Evolutionary conservation across 371 early-diverging fungal genomes (phyloP).

Genomic region (Mortierella sp.): DNA sequence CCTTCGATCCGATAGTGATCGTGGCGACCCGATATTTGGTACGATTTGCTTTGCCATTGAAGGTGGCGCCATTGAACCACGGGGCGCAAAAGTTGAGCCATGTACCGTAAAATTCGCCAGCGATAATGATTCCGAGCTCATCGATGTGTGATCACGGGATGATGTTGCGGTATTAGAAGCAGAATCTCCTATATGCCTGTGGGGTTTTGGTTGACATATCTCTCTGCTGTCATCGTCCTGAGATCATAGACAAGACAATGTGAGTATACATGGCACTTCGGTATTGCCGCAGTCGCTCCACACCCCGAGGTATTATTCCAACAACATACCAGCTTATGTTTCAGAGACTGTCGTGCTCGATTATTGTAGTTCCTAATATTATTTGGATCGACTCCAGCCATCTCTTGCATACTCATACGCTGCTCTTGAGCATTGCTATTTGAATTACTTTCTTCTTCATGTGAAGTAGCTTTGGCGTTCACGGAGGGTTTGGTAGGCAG

Average conservation of each 20-base stretch:
- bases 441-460: neutral
- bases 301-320: neutral
- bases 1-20: conserved; percentile 10
- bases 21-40: neutral
- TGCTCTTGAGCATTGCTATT: neutral
- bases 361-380: neutral
- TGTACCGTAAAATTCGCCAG: neutral
- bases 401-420: neutral
- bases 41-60: neutral
- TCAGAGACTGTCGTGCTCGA: conserved; percentile 5
- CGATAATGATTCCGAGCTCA: neutral
- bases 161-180: neutral
- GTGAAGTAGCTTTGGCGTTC: neutral
- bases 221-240: neutral
- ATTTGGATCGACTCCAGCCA: too few relatives aligned
- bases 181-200: neutral
- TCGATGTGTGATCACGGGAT: neutral
- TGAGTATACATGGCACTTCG: neutral
- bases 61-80: neutral
- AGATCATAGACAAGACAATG: neutral
- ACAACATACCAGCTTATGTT: conserved; percentile 26
- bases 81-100: neutral
- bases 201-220: neutral
- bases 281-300: neutral
- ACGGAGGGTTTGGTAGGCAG: neutral